Evolutionary conservation across 306 rosid genomes (phyloP), one percentile per base, ranked within the genome.

Genomic region (Dryas alaskensis): DNA sequence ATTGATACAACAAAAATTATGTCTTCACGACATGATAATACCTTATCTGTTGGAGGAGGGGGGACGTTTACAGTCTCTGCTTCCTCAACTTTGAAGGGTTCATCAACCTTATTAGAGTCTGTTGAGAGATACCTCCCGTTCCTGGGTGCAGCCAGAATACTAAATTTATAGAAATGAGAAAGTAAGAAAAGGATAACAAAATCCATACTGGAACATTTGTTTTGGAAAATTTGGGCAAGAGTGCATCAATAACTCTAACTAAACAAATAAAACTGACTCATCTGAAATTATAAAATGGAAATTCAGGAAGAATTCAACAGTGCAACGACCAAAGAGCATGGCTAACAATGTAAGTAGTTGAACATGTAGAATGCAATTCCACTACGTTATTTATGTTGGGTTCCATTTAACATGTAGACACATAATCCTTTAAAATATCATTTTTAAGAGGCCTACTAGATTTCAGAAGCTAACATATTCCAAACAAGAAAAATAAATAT

Each of bases 41-140:
- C 99, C 99, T 88, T 94, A 57, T 94, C 95, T 5, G 95, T 76
- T 74, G 86, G 89, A 69, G 96, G 96, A 80, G 95, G 97, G 14
- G 92, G 95, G 54, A 75, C 83, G 80, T 89, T 79, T 42, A 91
- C 78, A 10, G 97, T 92, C 80, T 92, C 97, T 67, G 99, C 95
- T 86, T 94, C 97, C 81, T 88, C 92, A 31, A 82, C 89, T 73
- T 94, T 88, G 54, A 86, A 80, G 31, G 96, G 92, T 79, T 88
- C 97, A n/a, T 94, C 96, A 64, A 80, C 84, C 87, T 92, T 88
- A 58, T 31, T 84, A 73, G 93, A 77, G 25, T 87, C 96, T 4
- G 91, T 87, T 51, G 87, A 79, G 37, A 89, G 70, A 77, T 47
- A 75, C 84, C 97, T 88, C 78, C 81, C 87, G 7, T 45, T 81